Evolutionary conservation across 1,139 yeast species (phyloP).

Genomic region (Spathaspora sp.): DNA sequence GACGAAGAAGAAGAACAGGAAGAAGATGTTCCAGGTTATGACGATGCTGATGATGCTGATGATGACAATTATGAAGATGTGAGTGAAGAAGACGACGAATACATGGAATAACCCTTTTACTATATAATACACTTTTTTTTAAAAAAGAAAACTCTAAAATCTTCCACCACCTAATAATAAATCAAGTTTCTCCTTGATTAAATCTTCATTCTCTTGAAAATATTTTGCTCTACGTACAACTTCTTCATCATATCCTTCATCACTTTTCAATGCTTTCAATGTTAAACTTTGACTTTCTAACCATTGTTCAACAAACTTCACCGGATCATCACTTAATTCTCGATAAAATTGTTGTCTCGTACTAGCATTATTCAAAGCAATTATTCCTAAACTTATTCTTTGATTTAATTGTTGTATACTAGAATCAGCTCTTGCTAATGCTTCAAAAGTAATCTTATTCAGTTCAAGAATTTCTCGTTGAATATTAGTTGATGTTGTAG

Average conservation of each 20-base stretch:
- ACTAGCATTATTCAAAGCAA: constrained; percentile 60
- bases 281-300: constrained; percentile 73
- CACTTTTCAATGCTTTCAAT: constrained; percentile 74
- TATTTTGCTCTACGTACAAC: constrained; percentile 79
- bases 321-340: constrained; percentile 74
- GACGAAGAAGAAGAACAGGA: constrained; percentile 16
- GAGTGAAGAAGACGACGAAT: constrained; percentile 16
- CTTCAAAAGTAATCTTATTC: constrained; percentile 40
- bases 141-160: constrained; percentile 18
- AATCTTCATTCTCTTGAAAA: constrained; percentile 66
- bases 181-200: constrained; percentile 74
- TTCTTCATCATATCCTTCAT: constrained; percentile 90
- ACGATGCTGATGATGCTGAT: constrained; percentile 16
- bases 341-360: constrained; percentile 59
- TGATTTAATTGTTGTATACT: constrained; percentile 57
- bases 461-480: constrained; percentile 41
- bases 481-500: constrained; percentile 32
- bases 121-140: neutral
- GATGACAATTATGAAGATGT: constrained; percentile 21
- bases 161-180: constrained; percentile 52
- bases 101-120: constrained; percentile 11
- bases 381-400: constrained; percentile 61
- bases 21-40: constrained; percentile 15
- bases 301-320: constrained; percentile 71
- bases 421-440: constrained; percentile 44